Base-by-base conservation (phyloP, 345 rosid genomes). In the Trapa bicornis region DNA sequence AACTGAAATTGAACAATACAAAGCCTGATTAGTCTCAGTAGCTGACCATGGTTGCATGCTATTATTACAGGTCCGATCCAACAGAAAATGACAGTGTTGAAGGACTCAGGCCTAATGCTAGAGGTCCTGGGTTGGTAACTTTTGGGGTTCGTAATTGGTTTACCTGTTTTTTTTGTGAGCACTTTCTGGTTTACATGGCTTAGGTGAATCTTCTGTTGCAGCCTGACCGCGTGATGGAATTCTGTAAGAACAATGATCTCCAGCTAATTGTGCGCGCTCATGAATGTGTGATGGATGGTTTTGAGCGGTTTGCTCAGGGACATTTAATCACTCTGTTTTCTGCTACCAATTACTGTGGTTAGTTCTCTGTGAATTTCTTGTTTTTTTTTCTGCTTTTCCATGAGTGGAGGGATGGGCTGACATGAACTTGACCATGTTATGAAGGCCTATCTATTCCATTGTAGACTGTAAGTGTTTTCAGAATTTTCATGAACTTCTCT, bases 171-270 rank as follows among this genome's bases (percentile, higher is more conserved):
- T 58, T 32, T 53, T 5, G 32, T 32, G 62, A 33, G 8, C 62
- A 29, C 38, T 58, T 32, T 58, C 36, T 11, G 11, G 22, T 54
- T 16, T 58, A n/a, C 6, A 35, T 58, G 37, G 37, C 38, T 58
- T 32, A 32, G 63, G 5, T 41, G 36, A 74, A 65, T 71, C 73
- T 39, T 33, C 32, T 73, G 35, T 72, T 71, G 79, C 92, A 94
- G 99, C 97, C 99, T 42, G 99, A 94, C 77, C 92, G 96, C 67
- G 99, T 94, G 47, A 91, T 94, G 99, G 97, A 94, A 72, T 94
- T 94, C 72, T 94, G 99, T 76, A 89, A 83, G 69, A 94, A 94
- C 84, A 94, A 94, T 74, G 99, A 94, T 77, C 97, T 94, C 66
- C 96, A 94, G 78, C 77, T 94, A 77, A 94, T 94, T 75, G 96